Evolutionary conservation across 495 filamentous ascomycete species (phyloP).

Genomic region (Aspergillus kassunensis): DNA sequence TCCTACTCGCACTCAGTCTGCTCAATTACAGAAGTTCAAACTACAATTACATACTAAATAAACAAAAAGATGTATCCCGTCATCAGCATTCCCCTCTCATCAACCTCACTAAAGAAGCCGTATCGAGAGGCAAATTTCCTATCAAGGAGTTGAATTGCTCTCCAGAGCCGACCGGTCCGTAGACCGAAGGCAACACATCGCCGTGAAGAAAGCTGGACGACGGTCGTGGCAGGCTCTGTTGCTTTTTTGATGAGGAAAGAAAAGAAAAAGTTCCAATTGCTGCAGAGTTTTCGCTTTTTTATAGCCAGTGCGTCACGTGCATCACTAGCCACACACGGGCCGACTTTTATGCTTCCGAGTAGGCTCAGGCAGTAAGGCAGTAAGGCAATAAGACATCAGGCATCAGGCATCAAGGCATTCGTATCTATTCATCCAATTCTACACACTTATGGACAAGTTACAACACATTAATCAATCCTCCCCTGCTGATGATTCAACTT

Average conservation of each 20-base stretch:
- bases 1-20: too few species aligned
- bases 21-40: not conserved
- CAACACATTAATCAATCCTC: constrained; percentile 2
- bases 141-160: constrained; percentile 54
- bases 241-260: constrained; percentile 50
- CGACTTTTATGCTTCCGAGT: constrained; percentile 13
- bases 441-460: not conserved
- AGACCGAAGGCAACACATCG: constrained; percentile 60
- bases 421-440: too few species aligned
- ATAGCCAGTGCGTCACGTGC: constrained; percentile 33
- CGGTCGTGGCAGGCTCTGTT: constrained; percentile 65
- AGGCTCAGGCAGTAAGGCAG: not conserved
- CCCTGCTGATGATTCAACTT: constrained; percentile 30
- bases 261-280: constrained; percentile 29
- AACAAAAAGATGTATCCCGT: constrained; percentile 53
- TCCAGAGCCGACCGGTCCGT: constrained; percentile 53
- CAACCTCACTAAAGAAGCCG: constrained; percentile 62
- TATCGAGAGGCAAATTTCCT: constrained; percentile 62
- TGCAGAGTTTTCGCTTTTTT: constrained; percentile 22
- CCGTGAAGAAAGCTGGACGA: constrained; percentile 53
- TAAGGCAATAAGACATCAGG: not conserved
- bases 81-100: constrained; percentile 64
- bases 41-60: not conserved
- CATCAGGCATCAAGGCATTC: not conserved
- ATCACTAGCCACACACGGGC: too few species aligned